These are phyloP conservation scores for Lachnellula arida DNA, from an alignment of 2,329 filamentous ascomycete species.

Conservation along the genomic window DNA sequence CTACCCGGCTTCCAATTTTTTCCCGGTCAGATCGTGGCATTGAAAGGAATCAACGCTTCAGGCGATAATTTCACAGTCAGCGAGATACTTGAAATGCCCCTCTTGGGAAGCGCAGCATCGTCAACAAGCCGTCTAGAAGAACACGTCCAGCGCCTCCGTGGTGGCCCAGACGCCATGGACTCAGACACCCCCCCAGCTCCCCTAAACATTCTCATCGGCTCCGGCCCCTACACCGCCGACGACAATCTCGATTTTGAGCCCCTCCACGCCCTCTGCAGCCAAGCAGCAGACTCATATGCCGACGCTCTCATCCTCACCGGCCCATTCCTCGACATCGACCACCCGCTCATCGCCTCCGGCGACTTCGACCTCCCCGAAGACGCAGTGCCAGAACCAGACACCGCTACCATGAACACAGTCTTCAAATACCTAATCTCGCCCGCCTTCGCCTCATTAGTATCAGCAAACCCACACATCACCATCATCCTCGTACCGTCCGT, in stretches of 20 bases:
- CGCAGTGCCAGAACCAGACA: slow-evolving; percentile 65
- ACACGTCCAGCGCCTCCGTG: slow-evolving; percentile 65
- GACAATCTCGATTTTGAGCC: slow-evolving; percentile 89
- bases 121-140: slow-evolving; percentile 58
- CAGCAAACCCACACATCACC: slow-evolving; percentile 71
- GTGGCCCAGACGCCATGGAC: slow-evolving; percentile 59
- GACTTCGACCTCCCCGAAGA: slow-evolving; percentile 73
- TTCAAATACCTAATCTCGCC: slow-evolving; percentile 78
- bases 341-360: slow-evolving; percentile 77
- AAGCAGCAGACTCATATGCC: slow-evolving; percentile 67
- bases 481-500: slow-evolving; percentile 79
- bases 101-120: slow-evolving; percentile 71
- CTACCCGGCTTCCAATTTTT: slow-evolving; percentile 77
- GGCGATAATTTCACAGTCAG: slow-evolving; percentile 77
- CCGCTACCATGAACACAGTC: slow-evolving; percentile 72
- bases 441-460: slow-evolving; percentile 64
- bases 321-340: slow-evolving; percentile 87
- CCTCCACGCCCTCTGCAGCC: slow-evolving; percentile 72
- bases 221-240: slow-evolving; percentile 88
- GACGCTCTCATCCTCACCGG: slow-evolving; percentile 78
- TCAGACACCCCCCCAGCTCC: slow-evolving; percentile 56
- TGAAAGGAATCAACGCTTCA: slow-evolving; percentile 81
- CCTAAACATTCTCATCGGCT: slow-evolving; percentile 70
- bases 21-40: slow-evolving; percentile 86
- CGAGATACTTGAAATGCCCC: slow-evolving; percentile 69